Base-by-base conservation (phyloP, 108 stramenopile species). In the Pseudonitzschia pungens region DNA sequence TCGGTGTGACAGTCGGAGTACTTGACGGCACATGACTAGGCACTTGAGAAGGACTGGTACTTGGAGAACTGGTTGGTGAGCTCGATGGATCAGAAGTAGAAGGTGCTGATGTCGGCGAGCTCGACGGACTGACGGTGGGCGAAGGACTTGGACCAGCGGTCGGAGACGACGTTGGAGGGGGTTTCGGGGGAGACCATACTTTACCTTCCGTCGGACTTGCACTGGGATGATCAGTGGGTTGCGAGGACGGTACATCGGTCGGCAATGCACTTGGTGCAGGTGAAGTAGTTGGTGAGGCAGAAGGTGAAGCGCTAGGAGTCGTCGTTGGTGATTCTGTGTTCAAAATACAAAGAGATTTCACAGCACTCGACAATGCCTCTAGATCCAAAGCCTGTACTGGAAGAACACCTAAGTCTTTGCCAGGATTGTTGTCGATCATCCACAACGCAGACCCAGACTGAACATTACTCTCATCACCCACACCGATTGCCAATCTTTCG, bases 401-500 rank as follows among this genome's bases (percentile, higher is more conserved):
- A 20, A 59, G 28, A 22, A 75, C 33, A 4, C 57, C 68, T 9
- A 55, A 41, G 21, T 41, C 21, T 2, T 45, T 32, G 6, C 11
- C 31, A 28, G 54, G 67, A 60, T 69, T 68, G 45, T 69, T 69
- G 31, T 75, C 74, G 44, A 75, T 75, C 22, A 43, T 44, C 58
- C 58, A 68, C 21, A 75, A 29, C 21, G 74, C 74, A 31, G 74
- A 75, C 5, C 55, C 74, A 6, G 41, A 15, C 1, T 41, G 22
- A 4, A 71, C 64, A 65, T 81, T 71, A 55, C 66, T 68, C 20
- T 41, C 53, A 22, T 33, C 21, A 43, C 80, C 80, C n/a, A 81
- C 72, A 42, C 80, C 80, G 68, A 81, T 65, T 2, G 80, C 64
- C 21, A 77, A 36, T 26, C 80, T 71, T 10, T 52, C 29, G 9